phyloP scores from a whole-genome alignment of 2,329 filamentous ascomycete genomes.

The Botrytis sinoallii region DNA sequence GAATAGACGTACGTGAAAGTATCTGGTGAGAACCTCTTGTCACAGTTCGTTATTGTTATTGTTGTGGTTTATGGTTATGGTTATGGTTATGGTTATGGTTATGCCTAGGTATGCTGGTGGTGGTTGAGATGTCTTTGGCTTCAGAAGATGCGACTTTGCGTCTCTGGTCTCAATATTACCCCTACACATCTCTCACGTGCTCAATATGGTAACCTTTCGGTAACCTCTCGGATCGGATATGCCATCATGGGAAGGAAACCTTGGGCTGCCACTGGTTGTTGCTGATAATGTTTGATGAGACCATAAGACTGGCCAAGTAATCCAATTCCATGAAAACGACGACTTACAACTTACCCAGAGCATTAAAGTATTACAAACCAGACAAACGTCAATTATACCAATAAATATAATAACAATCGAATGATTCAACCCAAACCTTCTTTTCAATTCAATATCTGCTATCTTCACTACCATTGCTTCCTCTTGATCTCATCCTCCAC shows the following conservation, averaged over 20 bases:
- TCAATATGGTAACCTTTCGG: not conserved
- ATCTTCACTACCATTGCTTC: not conserved
- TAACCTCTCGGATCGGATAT: constrained; percentile 3
- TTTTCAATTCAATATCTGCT: not conserved
- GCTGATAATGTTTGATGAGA: not conserved
- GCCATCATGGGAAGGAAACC: not conserved
- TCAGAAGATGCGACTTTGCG: not conserved
- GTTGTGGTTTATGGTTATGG: not conserved
- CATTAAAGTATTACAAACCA: constrained; percentile 2
- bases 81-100: not conserved
- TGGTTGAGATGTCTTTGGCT: no score
- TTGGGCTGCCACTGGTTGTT: not conserved
- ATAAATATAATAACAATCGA: constrained; percentile 2
- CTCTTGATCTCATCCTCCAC: not conserved
- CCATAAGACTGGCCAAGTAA: not conserved
- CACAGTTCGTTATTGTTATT: not conserved
- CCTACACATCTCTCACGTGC: not conserved
- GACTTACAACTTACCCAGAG: not conserved
- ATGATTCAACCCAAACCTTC: not conserved
- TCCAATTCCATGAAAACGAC: not conserved
- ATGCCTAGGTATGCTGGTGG: not conserved
- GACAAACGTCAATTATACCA: not conserved
- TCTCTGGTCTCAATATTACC: not conserved
- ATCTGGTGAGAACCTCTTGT: not conserved
- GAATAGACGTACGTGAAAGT: not conserved